Percentiles rank a stretch among this genome's conserved stretches.
These are phyloP conservation scores for Morella rubra DNA, from an alignment of 306 rosid genomes.

Conservation along the genomic window DNA sequence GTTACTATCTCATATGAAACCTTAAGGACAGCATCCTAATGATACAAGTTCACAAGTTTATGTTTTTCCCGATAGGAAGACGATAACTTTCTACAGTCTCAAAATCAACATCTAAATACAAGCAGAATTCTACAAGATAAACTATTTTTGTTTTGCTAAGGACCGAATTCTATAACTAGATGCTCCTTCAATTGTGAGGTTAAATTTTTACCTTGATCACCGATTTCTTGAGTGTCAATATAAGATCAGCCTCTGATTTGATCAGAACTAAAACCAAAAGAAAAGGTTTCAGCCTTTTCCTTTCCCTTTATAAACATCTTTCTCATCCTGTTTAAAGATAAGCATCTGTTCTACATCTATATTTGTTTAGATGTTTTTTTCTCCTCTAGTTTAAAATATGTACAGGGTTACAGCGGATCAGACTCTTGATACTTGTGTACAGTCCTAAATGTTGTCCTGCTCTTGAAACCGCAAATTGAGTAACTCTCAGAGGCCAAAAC, in stretches of 20 bases:
- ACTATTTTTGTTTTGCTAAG: not conserved
- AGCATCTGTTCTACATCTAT: not conserved
- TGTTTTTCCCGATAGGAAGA: not conserved
- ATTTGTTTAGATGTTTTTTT: not conserved
- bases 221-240: not conserved
- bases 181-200: not conserved
- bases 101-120: constrained; percentile 3
- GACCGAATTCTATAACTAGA: constrained; percentile 9
- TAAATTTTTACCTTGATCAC: constrained; percentile 8
- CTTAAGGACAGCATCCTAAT: not conserved
- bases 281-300: not conserved
- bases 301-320: no score
- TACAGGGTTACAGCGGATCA: not conserved
- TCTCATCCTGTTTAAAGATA: not conserved
- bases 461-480: not conserved
- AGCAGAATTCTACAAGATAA: not conserved
- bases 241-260: not conserved
- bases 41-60: constrained; percentile 9
- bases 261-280: not conserved
- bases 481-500: not conserved
- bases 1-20: not conserved
- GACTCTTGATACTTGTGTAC: not conserved
- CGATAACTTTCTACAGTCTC: not conserved
- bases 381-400: constrained; percentile 2
- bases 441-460: constrained; percentile 3